Evolutionary conservation across 257 asterid genomes (phyloP).

Genomic region (Solanum sitiens): DNA sequence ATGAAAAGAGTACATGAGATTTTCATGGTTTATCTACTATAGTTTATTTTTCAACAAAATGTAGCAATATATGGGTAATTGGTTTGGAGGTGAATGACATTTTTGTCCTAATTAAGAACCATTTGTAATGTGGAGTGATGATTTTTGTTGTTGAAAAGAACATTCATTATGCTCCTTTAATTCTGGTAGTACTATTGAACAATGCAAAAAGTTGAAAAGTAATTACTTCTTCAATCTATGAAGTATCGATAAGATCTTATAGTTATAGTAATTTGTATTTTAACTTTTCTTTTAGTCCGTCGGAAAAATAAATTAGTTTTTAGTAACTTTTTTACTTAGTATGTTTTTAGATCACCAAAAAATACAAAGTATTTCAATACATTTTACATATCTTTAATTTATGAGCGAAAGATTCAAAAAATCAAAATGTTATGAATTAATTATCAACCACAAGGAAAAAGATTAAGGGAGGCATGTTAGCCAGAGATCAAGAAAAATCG

Average conservation of each 20-base stretch:
- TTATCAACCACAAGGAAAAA: background rate
- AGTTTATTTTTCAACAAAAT: background rate
- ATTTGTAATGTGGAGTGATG: background rate
- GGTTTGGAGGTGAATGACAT: background rate
- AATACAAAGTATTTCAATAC: no score
- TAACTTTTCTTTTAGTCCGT: no score
- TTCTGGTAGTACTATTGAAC: background rate
- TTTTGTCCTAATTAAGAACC: background rate
- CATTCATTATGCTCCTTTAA: background rate
- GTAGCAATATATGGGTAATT: background rate
- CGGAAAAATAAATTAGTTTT: no score
- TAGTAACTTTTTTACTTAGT: no score
- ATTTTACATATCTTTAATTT: no score
- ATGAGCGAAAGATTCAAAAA: no score
- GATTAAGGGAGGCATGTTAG: background rate
- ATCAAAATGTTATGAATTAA: background rate
- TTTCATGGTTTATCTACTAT: slow-evolving; percentile 1
- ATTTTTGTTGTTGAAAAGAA: background rate
- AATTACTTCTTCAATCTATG: background rate
- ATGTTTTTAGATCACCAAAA: no score
- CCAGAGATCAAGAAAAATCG: background rate
- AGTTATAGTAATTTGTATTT: background rate
- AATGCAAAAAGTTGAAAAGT: background rate
- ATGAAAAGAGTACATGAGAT: background rate
- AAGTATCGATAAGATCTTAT: background rate